Base-by-base conservation (phyloP, 2,329 filamentous ascomycete species). In the Colletotrichum tropicale region DNA sequence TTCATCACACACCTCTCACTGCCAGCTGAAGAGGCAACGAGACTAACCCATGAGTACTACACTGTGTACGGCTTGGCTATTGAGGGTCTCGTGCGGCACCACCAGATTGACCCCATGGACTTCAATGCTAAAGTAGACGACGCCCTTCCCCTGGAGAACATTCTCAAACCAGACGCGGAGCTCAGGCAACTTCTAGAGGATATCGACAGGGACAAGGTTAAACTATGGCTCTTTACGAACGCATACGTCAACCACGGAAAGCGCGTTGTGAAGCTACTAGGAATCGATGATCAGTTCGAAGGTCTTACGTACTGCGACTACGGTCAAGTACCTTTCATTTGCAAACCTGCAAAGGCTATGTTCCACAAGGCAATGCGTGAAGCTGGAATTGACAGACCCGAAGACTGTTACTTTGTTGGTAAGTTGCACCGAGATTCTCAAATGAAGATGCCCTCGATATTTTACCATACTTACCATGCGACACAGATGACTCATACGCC, bases 281-380 rank as follows among this genome's bases (percentile, higher is more conserved):
- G 91, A 3, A 88, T 99, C 21, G 96, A 98, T 3, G 95, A 98
- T 82, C 86, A 96, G 21, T 99, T 99, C 81, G 96, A 98, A 77
- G 97, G 97, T 6, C 91, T 98, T 76, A 99, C 97, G 0, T 99
- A 93, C 84, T 99, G 98, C 82, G 95, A 99, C 84, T 99, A 99
- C 84, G 90, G 88, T 8, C 86, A 90, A 18, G 87, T 91, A 38
- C 93, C 91, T 3, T 89, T 99, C 77, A 85, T 98, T 61, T 98
- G 97, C 88, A 99, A 99, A 84, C 97, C 97, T 4, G 90, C 94
- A 70, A 88, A 89, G 68, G 91, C 92, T 62, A 97, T 98, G 94
- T 99, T 93, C 82, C 90, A 90, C 48, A 98, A 97, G 86, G 97
- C 95, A 5, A 98, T 98, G 94, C 87, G 84, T 55, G 94, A 98